phyloP scores from a whole-genome alignment of 2,329 filamentous ascomycete genomes.

The Hypoxylon sp. region DNA sequence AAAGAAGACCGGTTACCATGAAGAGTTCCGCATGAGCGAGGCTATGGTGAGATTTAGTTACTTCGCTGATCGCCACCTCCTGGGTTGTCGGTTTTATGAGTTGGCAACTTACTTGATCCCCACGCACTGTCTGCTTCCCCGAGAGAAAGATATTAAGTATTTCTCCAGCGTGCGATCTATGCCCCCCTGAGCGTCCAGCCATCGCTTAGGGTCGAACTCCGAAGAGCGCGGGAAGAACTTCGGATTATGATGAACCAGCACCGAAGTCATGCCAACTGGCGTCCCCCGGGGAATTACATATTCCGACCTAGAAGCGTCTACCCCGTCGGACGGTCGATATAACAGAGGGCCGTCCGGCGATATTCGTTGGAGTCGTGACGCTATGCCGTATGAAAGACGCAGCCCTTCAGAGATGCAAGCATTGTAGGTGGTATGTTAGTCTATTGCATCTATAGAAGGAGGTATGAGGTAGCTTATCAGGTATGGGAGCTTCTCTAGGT shows the following conservation, averaged over 20 bases:
- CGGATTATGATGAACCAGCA: constrained; percentile 6
- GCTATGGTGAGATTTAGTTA: constrained; percentile 1
- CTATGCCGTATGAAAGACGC: constrained; percentile 19
- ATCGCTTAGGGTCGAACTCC: constrained; percentile 7
- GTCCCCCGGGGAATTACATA: constrained; percentile 15
- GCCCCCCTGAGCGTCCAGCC: constrained; percentile 5
- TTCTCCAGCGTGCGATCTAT: constrained; percentile 22
- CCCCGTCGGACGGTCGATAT: constrained; percentile 9
- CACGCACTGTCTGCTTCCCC: constrained; percentile 17
- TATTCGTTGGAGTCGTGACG: constrained; percentile 19
- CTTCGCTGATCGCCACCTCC: too few species aligned
- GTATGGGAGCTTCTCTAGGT: constrained; percentile 30
- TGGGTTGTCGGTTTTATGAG: not conserved
- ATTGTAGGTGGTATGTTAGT: constrained; percentile 9
- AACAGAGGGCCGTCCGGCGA: constrained; percentile 22
- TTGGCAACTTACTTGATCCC: constrained; percentile 12
- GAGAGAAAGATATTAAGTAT: constrained; percentile 14
- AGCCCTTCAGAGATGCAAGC: constrained; percentile 24
- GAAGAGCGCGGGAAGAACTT: not conserved
- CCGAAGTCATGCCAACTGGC: constrained; percentile 18
- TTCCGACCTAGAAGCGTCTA: constrained; percentile 2
- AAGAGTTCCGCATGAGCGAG: constrained; percentile 26
- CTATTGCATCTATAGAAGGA: too few species aligned
- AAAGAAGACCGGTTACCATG: constrained; percentile 14
- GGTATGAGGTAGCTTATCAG: constrained; percentile 9